Conservation (phyloP, 176 grass and related monocot genomes). For the Poa pratensis region DNA sequence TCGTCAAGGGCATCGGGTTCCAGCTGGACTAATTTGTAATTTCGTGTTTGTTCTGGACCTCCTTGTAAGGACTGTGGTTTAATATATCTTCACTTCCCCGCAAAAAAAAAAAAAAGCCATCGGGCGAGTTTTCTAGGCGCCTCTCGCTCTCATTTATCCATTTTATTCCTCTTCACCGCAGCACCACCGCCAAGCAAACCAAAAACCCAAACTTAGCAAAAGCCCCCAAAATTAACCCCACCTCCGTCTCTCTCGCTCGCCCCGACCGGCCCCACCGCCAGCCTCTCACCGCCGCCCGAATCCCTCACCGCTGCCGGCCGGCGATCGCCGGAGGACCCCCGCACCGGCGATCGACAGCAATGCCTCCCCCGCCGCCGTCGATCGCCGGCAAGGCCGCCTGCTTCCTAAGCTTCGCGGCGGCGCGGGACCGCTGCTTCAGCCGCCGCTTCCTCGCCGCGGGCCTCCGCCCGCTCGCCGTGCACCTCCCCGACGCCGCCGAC, state of each 20-base stretch:
- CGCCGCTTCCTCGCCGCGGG: constrained; percentile 67
- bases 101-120: too few species aligned
- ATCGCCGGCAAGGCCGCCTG: constrained; percentile 34
- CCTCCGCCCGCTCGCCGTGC: constrained; percentile 55
- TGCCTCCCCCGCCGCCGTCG: constrained; percentile 49
- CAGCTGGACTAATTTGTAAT: too few species aligned
- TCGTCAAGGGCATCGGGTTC: too few species aligned
- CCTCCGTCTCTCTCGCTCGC: neutral
- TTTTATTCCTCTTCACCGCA: neutral
- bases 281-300: neutral
- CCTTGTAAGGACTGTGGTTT: too few species aligned
- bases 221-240: constrained; percentile 44
- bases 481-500: constrained; percentile 36
- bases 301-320: neutral
- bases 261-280: neutral
- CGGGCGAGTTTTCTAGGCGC: neutral
- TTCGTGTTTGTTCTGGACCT: too few species aligned
- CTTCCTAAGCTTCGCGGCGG: constrained; percentile 76
- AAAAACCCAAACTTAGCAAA: constrained; percentile 40
- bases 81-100: too few species aligned
- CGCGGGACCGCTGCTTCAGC: constrained; percentile 72
- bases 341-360: constrained; percentile 35
- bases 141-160: neutral
- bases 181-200: constrained; percentile 13
- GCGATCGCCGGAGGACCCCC: constrained; percentile 37